Evolutionary conservation across 208 protist species (phyloP).

Genomic region (Leishmania lainsoni): DNA sequence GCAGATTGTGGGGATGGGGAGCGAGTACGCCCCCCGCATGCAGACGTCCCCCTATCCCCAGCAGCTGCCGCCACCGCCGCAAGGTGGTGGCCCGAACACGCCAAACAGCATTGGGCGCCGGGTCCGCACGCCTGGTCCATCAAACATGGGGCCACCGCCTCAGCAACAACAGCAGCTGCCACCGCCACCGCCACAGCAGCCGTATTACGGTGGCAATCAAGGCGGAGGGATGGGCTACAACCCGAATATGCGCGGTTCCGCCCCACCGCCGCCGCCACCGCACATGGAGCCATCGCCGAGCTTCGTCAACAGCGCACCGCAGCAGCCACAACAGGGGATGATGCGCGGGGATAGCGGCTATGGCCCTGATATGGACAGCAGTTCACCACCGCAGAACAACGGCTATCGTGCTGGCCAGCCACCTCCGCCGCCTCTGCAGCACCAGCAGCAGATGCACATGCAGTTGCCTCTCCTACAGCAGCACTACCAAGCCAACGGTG

Average conservation of each 20-base stretch:
- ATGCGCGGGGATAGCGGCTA: conserved; percentile 39
- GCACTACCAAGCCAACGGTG: conserved; percentile 34
- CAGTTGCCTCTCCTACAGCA: conserved; percentile 37
- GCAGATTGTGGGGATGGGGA: conserved; percentile 35
- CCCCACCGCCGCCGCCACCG: conserved; percentile 30
- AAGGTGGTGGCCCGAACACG: conserved; percentile 16
- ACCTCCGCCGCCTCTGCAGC: conserved; percentile 12
- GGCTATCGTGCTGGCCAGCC: conserved; percentile 21
- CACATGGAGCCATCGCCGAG: conserved; percentile 50
- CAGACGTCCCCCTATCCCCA: conserved; percentile 32
- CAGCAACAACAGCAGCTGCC: conserved; percentile 11
- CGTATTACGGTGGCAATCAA: conserved; percentile 35
- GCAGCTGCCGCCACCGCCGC: conserved; percentile 22
- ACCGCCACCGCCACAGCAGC: conserved; percentile 10
- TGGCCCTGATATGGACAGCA: conserved; percentile 30
- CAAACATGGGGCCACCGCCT: conserved; percentile 3
- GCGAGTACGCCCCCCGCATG: conserved; percentile 27
- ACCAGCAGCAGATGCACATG: conserved; percentile 48
- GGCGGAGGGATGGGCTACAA: conserved; percentile 29
- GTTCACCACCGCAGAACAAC: conserved; percentile 36
- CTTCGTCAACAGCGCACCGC: conserved; percentile 23
- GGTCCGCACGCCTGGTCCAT: conserved; percentile 12
- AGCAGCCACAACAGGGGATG: conserved; percentile 20
- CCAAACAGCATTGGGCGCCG: conserved; percentile 28
- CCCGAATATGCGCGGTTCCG: conserved; percentile 31